Base-by-base conservation (phyloP, 352 stramenopile genomes). In the Bremia lactucae region DNA sequence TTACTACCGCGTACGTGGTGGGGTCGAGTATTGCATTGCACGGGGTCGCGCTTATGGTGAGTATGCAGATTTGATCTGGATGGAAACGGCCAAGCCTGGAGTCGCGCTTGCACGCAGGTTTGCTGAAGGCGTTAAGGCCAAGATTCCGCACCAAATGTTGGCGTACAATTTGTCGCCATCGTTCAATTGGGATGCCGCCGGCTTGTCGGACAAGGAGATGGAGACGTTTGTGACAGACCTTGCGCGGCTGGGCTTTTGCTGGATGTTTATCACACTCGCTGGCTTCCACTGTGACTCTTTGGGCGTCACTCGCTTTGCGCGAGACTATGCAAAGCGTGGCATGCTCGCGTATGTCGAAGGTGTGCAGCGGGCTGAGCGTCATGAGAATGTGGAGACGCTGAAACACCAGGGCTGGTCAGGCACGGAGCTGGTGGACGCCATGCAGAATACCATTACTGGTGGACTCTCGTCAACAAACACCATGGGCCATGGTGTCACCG, bases 181-280 rank as follows among this genome's bases (percentile, higher is more conserved):
- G 45, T 99, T 99, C 68, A 99, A 99, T 77, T 99, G 96, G 96
- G 93, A 98, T 58, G 87, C 87, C 21, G 94, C 92, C 14, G 94
- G 94, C 15, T 97, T 98, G 89, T 89, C 74, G 22, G 93, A 98
- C 53, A 62, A 55, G 21, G 67, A 98, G 59, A 95, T 98, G 46
- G 73, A 80, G 33, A 79, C 66, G 15, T 98, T 98, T 68, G 96
- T 98, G 49, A 82, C 93, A 33, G 93, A 97, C 45, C 70, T 99
- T 28, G 96, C 85, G 21, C 75, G 79, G 28, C 71, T 98, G 42
- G 96, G 96, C 46, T 98, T 96, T 68, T 93, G 87, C 39, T 99
- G 93, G 92, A 95, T 98, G 73, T 99, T 99, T 66, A 98, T 98
- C 49, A 99, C 96, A 36, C 78, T 99, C 31, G 95, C 95, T 41